phyloP scores from a whole-genome alignment of 164 flowering plant genomes.

The Berberis vulgaris region DNA sequence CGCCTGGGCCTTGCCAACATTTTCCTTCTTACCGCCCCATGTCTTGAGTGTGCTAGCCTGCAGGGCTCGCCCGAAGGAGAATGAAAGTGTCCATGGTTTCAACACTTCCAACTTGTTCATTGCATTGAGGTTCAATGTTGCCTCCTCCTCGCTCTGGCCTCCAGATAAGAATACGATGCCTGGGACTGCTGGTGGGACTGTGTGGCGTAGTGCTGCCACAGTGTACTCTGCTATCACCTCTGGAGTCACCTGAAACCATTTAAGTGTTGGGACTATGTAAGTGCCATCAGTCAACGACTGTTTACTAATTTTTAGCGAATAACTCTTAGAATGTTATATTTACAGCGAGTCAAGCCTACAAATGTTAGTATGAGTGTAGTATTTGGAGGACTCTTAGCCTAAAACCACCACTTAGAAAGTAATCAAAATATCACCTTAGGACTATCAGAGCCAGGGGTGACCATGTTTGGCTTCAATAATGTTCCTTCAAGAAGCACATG shows the following conservation, averaged over 20 bases:
- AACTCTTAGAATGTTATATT: too few species aligned
- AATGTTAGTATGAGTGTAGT: too few species aligned
- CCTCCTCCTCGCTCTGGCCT: slow-evolving; percentile 85
- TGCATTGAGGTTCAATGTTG: slow-evolving; percentile 63
- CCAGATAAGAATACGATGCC: slow-evolving; percentile 79
- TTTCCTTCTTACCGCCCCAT: slow-evolving; percentile 78
- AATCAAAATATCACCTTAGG: slow-evolving; percentile 44
- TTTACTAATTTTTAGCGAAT: too few species aligned
- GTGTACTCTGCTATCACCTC: slow-evolving; percentile 78
- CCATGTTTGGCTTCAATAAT: slow-evolving; percentile 83
- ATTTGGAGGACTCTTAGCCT: too few species aligned
- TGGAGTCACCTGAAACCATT: slow-evolving; percentile 33
- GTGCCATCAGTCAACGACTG: too few species aligned
- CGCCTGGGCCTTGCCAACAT: slow-evolving; percentile 49
- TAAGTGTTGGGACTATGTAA: too few species aligned
- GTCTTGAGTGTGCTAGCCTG: slow-evolving; percentile 79
- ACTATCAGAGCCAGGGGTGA: slow-evolving; percentile 73
- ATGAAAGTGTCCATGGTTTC: slow-evolving; percentile 84
- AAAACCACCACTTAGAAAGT: too few species aligned
- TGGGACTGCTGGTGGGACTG: slow-evolving; percentile 82
- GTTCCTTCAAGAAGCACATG: slow-evolving; percentile 85
- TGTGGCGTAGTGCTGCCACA: slow-evolving; percentile 59
- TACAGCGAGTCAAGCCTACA: too few species aligned
- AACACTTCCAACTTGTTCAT: slow-evolving; percentile 66
- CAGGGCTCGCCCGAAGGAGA: slow-evolving; percentile 81